These are phyloP conservation scores for Metschnikowia arizonensis DNA, from an alignment of 805 yeast species.

Conservation along the genomic window DNA sequence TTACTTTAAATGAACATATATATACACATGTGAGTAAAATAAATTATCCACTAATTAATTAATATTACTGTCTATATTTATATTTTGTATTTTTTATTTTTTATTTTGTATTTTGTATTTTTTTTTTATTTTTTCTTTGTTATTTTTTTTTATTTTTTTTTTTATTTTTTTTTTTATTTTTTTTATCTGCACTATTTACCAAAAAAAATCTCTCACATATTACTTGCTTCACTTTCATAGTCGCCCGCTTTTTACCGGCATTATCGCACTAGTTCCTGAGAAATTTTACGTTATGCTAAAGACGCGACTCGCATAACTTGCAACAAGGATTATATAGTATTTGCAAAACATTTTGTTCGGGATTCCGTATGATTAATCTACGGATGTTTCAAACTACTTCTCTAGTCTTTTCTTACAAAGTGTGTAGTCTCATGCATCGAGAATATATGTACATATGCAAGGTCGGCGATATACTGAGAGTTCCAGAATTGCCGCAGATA, in stretches of 20 bases:
- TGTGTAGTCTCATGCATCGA: background rate
- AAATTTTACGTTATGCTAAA: constrained; percentile 4
- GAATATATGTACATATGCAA: background rate
- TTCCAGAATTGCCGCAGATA: constrained; percentile 3
- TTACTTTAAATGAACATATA: too few species aligned
- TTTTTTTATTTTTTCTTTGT: too few species aligned
- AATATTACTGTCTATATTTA: too few species aligned
- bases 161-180: too few species aligned
- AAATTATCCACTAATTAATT: too few species aligned
- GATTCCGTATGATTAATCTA: background rate
- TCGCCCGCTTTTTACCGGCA: constrained; percentile 2
- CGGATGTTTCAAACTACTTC: background rate
- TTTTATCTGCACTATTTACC: too few species aligned
- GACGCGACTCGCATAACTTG: constrained; percentile 1
- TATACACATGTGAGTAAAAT: too few species aligned
- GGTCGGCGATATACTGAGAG: constrained; percentile 1
- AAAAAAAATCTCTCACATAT: background rate
- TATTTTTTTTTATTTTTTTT: too few species aligned
- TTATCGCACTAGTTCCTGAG: constrained; percentile 5
- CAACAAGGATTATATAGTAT: background rate
- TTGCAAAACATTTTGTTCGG: background rate
- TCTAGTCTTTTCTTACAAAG: background rate
- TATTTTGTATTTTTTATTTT: too few species aligned
- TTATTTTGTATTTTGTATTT: too few species aligned
- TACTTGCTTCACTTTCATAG: background rate